Conservation (phyloP, 208 protist genomes). For the Trypanosoma mega region DNA sequence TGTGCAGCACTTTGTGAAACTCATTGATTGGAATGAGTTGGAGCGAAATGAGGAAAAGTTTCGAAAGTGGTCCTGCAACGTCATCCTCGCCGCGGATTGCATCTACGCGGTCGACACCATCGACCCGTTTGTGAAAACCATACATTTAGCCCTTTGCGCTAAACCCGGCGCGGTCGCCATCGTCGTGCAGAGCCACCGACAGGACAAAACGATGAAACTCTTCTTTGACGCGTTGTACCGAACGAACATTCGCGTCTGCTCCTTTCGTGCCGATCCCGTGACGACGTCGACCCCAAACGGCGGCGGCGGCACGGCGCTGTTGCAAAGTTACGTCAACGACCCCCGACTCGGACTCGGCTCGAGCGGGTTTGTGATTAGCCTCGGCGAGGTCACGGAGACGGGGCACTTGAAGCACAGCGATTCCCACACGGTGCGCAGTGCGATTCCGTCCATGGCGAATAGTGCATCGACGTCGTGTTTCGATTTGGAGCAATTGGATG, state of each 20-base stretch:
- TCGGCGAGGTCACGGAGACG: too few relatives aligned
- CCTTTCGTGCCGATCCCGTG: constrained; percentile 10
- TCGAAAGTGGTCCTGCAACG: constrained; percentile 40
- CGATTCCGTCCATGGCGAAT: too few relatives aligned
- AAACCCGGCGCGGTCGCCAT: constrained; percentile 34
- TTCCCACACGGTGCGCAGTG: too few relatives aligned
- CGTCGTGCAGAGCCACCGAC: constrained; percentile 84
- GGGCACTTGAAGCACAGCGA: too few relatives aligned
- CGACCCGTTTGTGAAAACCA: constrained; percentile 48
- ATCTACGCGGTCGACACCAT: constrained; percentile 77
- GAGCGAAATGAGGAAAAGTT: constrained; percentile 37
- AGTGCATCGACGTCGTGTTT: too few relatives aligned
- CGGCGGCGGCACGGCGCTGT: not conserved
- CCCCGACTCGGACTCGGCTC: not conserved
- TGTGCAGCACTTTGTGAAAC: constrained; percentile 37
- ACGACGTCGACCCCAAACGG: not conserved
- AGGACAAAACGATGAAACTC: constrained; percentile 69
- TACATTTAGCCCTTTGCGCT: constrained; percentile 25
- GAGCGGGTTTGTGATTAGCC: not conserved
- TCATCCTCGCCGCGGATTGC: constrained; percentile 77
- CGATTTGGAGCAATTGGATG: not conserved
- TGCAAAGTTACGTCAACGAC: not conserved
- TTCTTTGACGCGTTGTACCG: constrained; percentile 60
- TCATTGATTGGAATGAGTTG: constrained; percentile 67
- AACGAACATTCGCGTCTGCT: constrained; percentile 5